phyloP scores from a whole-genome alignment of 2,329 filamentous ascomycete genomes.

The Cladosporium sp. region DNA sequence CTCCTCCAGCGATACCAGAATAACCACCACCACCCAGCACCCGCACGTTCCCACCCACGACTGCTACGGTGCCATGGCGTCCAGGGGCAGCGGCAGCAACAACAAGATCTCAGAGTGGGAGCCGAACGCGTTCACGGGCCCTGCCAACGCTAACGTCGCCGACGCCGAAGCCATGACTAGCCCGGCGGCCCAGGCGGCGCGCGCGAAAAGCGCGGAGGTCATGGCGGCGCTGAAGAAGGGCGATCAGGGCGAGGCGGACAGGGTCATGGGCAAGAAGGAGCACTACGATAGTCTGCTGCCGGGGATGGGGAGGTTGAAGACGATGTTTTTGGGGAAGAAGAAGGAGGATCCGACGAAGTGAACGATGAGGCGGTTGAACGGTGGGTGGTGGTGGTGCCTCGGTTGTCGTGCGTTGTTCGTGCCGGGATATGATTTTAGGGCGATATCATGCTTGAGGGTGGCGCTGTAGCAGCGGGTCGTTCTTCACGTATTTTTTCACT shows the following conservation, averaged over 20 bases:
- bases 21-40: neutral
- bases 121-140: slow-evolving; percentile 13
- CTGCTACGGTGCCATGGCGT: slow-evolving; percentile 6
- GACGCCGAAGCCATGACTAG: slow-evolving; percentile 21
- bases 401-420: too few relatives aligned
- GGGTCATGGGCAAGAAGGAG: slow-evolving; percentile 15
- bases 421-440: too few relatives aligned
- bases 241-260: slow-evolving; percentile 21
- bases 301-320: slow-evolving; percentile 7
- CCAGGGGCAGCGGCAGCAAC: slow-evolving; percentile 1
- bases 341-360: neutral
- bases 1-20: too few relatives aligned
- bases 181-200: slow-evolving; percentile 19
- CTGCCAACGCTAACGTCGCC: slow-evolving; percentile 21
- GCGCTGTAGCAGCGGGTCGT: too few relatives aligned
- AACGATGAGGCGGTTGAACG: neutral
- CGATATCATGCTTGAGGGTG: too few relatives aligned
- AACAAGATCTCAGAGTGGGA: slow-evolving; percentile 17
- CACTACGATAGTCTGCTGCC: slow-evolving; percentile 5
- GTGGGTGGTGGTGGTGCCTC: neutral
- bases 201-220: slow-evolving; percentile 18
- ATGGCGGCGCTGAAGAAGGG: slow-evolving; percentile 24
- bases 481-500: too few relatives aligned
- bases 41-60: too few relatives aligned
- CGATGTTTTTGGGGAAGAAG: neutral